Conservation (phyloP, 495 filamentous ascomycete genomes). For the Hypoxylon fragiforme region DNA sequence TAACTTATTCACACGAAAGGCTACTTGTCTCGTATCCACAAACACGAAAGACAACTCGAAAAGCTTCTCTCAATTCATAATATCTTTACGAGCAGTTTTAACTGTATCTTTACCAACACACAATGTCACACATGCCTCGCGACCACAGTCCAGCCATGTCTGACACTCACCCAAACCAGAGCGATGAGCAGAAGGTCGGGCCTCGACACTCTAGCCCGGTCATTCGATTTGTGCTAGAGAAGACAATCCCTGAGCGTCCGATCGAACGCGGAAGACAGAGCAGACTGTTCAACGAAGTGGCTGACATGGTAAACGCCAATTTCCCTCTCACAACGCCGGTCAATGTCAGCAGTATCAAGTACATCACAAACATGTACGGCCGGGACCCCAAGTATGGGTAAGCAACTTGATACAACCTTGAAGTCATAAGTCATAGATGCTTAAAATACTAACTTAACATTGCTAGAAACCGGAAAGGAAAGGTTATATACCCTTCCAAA, state of each 20-base stretch:
- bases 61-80: no score
- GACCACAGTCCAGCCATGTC: not conserved
- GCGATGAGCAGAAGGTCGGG: not conserved
- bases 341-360: constrained; percentile 1
- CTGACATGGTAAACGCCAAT: not conserved
- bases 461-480: constrained; percentile 3
- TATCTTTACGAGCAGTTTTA: no score
- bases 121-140: not conserved
- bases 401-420: no score
- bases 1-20: no score
- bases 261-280: constrained; percentile 3
- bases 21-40: no score
- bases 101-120: not conserved
- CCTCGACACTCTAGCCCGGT: not conserved
- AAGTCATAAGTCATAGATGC: no score
- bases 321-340: constrained; percentile 1
- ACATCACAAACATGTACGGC: constrained; percentile 17
- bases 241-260: not conserved
- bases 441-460: not conserved
- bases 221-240: constrained; percentile 8
- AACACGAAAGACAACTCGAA: no score
- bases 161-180: not conserved
- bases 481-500: not conserved
- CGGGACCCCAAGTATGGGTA: constrained; percentile 12
- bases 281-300: not conserved